Percentiles rank a stretch among this genome's conserved stretches.
These are phyloP conservation scores for Rhodosporidiobolus sp. DNA, from an alignment of 768 basidiomycete genomes.

Conservation along the genomic window DNA sequence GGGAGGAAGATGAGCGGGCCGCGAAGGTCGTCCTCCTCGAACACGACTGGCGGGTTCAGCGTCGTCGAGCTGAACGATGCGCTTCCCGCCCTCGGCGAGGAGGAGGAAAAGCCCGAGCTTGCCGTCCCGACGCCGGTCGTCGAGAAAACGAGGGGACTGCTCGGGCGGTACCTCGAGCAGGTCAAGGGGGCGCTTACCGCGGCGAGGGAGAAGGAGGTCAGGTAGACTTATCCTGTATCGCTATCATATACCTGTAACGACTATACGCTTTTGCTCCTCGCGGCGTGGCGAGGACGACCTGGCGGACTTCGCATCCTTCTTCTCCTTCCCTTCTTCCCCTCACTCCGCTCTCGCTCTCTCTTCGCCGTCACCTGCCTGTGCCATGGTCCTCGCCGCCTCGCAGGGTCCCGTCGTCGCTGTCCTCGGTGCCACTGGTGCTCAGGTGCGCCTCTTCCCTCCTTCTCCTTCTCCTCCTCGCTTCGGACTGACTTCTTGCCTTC, in stretches of 20 bases:
- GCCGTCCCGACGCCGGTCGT: slow-evolving; percentile 3
- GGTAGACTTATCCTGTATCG: not conserved
- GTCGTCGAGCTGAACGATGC: slow-evolving; percentile 1
- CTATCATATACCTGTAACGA: too few species aligned
- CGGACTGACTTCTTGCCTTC: not conserved
- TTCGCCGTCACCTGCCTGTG: too few species aligned
- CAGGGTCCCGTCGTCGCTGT: slow-evolving; percentile 27
- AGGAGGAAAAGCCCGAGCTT: not conserved
- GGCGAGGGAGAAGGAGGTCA: not conserved
- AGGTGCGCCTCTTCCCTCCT: not conserved
- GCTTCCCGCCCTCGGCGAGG: too few species aligned
- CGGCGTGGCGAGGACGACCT: too few species aligned
- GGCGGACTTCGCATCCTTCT: too few species aligned
- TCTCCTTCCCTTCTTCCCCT: not conserved
- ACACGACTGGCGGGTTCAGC: not conserved
- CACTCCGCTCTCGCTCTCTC: too few species aligned
- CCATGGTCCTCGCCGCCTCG: not conserved
- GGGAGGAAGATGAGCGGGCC: not conserved
- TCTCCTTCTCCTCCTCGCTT: not conserved
- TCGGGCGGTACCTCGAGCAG: slow-evolving; percentile 8
- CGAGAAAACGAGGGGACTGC: not conserved
- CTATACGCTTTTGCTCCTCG: too few species aligned
- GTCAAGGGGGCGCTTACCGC: slow-evolving; percentile 3
- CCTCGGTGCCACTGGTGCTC: slow-evolving; percentile 42
- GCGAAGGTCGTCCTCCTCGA: not conserved